Conservation (phyloP, 108 stramenopile species). For the Fragilariopsis cylindrus region DNA sequence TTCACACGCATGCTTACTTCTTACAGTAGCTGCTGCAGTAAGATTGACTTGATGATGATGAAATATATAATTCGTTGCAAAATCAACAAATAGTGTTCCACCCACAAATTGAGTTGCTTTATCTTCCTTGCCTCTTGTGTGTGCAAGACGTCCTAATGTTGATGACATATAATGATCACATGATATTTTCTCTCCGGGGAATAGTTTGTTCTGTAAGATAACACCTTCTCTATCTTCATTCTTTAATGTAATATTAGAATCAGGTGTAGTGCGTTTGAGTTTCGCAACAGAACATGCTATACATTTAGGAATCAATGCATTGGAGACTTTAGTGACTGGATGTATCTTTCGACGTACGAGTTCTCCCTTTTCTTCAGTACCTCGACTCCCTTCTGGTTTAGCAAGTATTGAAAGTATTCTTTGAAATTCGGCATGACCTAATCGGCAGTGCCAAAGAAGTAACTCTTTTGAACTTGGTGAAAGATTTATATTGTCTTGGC, state of each 20-base stretch:
- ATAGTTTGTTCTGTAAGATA: neutral
- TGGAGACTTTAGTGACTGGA: neutral
- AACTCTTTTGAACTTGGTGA: constrained; percentile 43
- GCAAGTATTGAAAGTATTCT: neutral
- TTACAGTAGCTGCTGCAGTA: constrained; percentile 42
- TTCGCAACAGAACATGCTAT: too few species aligned
- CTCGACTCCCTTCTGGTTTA: constrained; percentile 9
- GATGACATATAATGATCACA: constrained; percentile 44
- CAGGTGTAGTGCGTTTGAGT: too few species aligned
- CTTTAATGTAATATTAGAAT: too few species aligned
- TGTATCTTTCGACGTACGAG: neutral
- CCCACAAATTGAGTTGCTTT: constrained; percentile 12
- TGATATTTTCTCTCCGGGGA: constrained; percentile 48
- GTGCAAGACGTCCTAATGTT: constrained; percentile 34
- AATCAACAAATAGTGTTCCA: constrained; percentile 51
- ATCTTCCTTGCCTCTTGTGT: constrained; percentile 35
- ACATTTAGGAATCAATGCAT: too few species aligned
- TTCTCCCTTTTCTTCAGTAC: constrained; percentile 13
- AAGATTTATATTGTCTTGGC: constrained; percentile 43
- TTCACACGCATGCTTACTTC: constrained; percentile 39
- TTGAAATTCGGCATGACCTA: constrained; percentile 30
- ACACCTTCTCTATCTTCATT: constrained; percentile 1
- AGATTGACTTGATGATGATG: constrained; percentile 33
- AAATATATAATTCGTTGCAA: constrained; percentile 29
- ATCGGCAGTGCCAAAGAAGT: constrained; percentile 35